phyloP scores from a whole-genome alignment of 352 stramenopile species.

The Phytopythium aichiense region DNA sequence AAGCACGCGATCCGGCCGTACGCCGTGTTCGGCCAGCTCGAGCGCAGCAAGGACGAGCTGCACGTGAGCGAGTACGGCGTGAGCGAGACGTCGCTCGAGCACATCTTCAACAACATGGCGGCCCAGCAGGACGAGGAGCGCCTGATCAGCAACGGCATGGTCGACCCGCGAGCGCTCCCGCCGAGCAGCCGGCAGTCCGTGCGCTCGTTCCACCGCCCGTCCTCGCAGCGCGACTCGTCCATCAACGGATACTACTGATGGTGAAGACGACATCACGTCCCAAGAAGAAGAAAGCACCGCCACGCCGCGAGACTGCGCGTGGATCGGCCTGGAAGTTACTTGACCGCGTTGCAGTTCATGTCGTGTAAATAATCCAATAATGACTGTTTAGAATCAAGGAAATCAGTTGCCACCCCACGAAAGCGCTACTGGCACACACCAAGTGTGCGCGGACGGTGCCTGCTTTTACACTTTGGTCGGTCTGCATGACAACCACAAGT shows the following conservation, averaged over 20 bases:
- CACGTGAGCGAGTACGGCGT: constrained; percentile 86
- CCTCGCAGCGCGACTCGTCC: constrained; percentile 1
- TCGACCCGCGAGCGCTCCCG: background rate
- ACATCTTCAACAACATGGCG: constrained; percentile 93
- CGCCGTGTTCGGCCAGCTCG: constrained; percentile 74
- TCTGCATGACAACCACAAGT: too few species aligned
- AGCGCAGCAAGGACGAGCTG: constrained; percentile 56
- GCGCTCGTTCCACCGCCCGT: constrained; percentile 1
- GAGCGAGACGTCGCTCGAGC: constrained; percentile 87
- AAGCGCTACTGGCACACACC: too few species aligned
- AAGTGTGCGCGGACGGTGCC: too few species aligned
- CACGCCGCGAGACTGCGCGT: too few species aligned
- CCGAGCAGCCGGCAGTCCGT: constrained; percentile 1
- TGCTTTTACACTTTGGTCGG: too few species aligned
- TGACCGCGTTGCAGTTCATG: too few species aligned
- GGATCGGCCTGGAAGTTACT: too few species aligned
- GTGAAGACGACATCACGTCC: background rate
- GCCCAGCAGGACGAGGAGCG: constrained; percentile 62
- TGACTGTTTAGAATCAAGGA: too few species aligned
- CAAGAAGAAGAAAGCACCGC: too few species aligned
- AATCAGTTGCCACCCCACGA: too few species aligned
- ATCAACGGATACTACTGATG: background rate
- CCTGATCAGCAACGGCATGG: constrained; percentile 25
- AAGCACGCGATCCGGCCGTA: constrained; percentile 47
- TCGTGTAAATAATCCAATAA: too few species aligned